Evolutionary conservation across 2,329 filamentous ascomycete genomes (phyloP).

Genomic region (Fusarium protoensiforme): DNA sequence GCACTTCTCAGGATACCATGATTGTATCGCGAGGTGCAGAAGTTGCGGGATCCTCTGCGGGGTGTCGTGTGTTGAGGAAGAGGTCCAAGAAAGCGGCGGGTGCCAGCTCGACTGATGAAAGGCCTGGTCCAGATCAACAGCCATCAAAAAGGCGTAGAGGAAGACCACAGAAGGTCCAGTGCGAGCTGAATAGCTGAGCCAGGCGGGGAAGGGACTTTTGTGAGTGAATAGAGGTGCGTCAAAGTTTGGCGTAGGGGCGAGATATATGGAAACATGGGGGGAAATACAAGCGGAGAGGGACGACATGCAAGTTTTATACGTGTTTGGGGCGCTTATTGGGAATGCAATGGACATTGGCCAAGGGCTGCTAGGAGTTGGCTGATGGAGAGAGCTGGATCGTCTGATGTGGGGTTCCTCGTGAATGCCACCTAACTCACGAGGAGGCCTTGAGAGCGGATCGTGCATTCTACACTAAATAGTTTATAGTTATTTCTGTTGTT

Average conservation of each 20-base stretch:
- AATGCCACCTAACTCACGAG: conserved; percentile 4
- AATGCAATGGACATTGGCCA: conserved; percentile 22
- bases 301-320: conserved; percentile 22
- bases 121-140: neutral
- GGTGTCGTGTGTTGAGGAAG: conserved; percentile 3
- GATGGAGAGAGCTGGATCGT: conserved; percentile 18
- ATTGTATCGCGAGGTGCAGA: conserved; percentile 5
- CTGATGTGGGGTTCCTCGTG: conserved; percentile 9
- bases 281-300: conserved; percentile 13
- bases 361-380: conserved; percentile 25
- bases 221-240: conserved; percentile 8
- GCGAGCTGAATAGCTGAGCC: neutral
- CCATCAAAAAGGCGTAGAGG: conserved; percentile 7
- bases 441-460: conserved; percentile 9
- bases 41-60: conserved; percentile 1
- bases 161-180: conserved; percentile 6
- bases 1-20: neutral
- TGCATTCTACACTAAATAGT: conserved; percentile 24
- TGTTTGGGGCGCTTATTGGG: conserved; percentile 31
- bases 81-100: neutral
- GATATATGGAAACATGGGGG: conserved; percentile 16
- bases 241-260: neutral
- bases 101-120: neutral
- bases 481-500: conserved; percentile 6
- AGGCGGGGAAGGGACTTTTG: neutral